A percentile compares a stretch with the other conserved stretches of the same genome.
phyloP scores from a whole-genome alignment of 2,329 filamentous ascomycete genomes.

The Clonostachys solani region DNA sequence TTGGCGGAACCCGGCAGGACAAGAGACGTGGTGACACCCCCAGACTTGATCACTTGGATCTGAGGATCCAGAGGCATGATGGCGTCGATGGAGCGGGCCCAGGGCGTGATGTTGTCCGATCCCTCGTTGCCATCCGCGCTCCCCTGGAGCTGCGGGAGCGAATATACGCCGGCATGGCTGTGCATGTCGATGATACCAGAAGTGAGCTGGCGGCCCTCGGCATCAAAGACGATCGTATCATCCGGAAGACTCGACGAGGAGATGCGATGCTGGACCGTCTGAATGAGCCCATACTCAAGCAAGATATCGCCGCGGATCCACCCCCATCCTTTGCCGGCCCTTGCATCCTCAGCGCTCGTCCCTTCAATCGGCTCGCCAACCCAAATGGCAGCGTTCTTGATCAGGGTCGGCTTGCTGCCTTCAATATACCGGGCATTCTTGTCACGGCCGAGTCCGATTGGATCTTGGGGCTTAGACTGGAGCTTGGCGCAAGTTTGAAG shows the following conservation, averaged over 20 bases:
- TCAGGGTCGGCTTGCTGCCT: constrained; percentile 55
- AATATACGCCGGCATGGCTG: constrained; percentile 57
- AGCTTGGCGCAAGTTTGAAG: constrained; percentile 52
- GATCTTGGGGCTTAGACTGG: constrained; percentile 48
- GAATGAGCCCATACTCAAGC: constrained; percentile 57
- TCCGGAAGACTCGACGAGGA: constrained; percentile 33
- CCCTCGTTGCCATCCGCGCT: constrained; percentile 61
- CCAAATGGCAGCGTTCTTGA: constrained; percentile 65
- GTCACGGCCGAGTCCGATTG: constrained; percentile 49
- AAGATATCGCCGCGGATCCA: constrained; percentile 60
- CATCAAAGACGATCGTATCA: constrained; percentile 49
- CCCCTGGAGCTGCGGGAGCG: constrained; percentile 49
- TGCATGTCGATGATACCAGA: constrained; percentile 71
- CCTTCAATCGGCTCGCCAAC: constrained; percentile 54
- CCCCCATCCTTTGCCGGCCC: constrained; percentile 52
- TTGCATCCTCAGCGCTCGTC: constrained; percentile 45
- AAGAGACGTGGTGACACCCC: constrained; percentile 39
- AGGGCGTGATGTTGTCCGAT: constrained; percentile 61
- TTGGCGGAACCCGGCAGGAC: constrained; percentile 59
- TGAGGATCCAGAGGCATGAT: constrained; percentile 22
- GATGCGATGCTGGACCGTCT: constrained; percentile 43
- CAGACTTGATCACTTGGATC: constrained; percentile 35
- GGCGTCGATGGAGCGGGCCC: constrained; percentile 62
- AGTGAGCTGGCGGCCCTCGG: constrained; percentile 57
- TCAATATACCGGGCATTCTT: constrained; percentile 57